Evolutionary conservation across 257 asterid genomes (phyloP).

Genomic region (Lithospermum erythrorhizon): DNA sequence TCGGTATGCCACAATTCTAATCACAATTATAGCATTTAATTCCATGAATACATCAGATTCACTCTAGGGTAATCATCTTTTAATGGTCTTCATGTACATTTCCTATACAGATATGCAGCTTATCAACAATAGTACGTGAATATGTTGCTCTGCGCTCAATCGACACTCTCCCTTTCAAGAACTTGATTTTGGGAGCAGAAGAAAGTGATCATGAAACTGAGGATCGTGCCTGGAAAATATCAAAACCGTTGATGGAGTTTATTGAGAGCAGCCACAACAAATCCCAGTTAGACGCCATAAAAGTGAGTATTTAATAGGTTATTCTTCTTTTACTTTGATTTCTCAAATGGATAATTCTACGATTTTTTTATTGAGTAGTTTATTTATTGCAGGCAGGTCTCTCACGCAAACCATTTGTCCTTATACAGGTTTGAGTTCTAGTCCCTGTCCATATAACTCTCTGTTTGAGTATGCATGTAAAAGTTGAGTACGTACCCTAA

Average conservation of each 20-base stretch:
- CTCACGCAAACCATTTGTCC: slow-evolving; percentile 65
- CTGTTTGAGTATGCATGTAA: not conserved
- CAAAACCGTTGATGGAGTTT: slow-evolving; percentile 52
- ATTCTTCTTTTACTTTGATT: not conserved
- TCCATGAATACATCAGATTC: not conserved
- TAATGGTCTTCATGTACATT: slow-evolving; percentile 5
- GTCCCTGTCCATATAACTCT: slow-evolving; percentile 10
- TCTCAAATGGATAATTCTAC: not conserved
- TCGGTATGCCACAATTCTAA: too few species aligned
- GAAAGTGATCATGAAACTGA: slow-evolving; percentile 34
- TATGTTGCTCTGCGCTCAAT: slow-evolving; percentile 78
- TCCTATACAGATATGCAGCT: slow-evolving; percentile 63
- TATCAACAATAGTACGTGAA: slow-evolving; percentile 92
- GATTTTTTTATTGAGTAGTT: slow-evolving; percentile 12
- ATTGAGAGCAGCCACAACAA: slow-evolving; percentile 65
- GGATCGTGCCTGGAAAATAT: slow-evolving; percentile 87
- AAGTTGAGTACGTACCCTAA: not conserved
- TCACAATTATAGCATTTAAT: not conserved
- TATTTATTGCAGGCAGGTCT: slow-evolving; percentile 79
- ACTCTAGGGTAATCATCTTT: not conserved
- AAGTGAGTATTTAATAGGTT: slow-evolving; percentile 45
- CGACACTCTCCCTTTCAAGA: slow-evolving; percentile 72
- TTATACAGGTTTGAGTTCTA: slow-evolving; percentile 73
- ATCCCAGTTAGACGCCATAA: slow-evolving; percentile 80
- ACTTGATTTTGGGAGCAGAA: slow-evolving; percentile 65